Conservation (phyloP, 768 basidiomycete genomes). For the Piloderma croceum region DNA sequence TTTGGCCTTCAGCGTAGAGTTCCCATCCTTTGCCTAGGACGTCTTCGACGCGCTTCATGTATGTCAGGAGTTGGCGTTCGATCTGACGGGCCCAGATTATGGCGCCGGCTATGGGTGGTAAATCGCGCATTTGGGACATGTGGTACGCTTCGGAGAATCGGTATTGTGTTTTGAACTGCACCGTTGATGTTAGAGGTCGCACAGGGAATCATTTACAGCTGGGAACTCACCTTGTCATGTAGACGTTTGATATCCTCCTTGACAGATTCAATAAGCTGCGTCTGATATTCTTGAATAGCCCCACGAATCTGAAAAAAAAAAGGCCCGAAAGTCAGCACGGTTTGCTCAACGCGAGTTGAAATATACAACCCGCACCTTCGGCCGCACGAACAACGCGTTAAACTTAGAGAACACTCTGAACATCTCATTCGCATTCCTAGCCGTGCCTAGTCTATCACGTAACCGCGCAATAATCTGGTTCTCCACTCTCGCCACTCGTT, state of each 20-base stretch:
- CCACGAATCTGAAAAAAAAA: constrained; percentile 69
- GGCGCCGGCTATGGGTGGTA: constrained; percentile 96
- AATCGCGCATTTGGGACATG: constrained; percentile 98
- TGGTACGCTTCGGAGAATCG: constrained; percentile 93
- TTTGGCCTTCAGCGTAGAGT: constrained; percentile 97
- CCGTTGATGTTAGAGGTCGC: neutral
- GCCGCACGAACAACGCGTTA: constrained; percentile 93
- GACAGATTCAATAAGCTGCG: constrained; percentile 96
- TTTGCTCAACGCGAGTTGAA: neutral
- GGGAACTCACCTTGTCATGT: constrained; percentile 70
- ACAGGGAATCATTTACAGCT: neutral
- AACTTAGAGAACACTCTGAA: constrained; percentile 98
- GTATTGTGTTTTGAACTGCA: constrained; percentile 91
- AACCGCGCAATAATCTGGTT: constrained; percentile 96
- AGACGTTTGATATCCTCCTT: constrained; percentile 96
- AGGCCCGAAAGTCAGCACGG: neutral
- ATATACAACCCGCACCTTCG: constrained; percentile 60
- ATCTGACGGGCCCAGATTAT: constrained; percentile 99
- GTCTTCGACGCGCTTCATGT: constrained; percentile 99
- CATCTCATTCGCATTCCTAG: constrained; percentile 98
- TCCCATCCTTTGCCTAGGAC: constrained; percentile 99
- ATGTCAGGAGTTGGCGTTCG: constrained; percentile 88
- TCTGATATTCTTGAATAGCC: constrained; percentile 98
- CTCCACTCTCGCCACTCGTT: constrained; percentile 94
- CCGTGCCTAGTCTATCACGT: constrained; percentile 88